Conservation (phyloP, 768 basidiomycete genomes). For the Kwoniella mangroviensis region DNA sequence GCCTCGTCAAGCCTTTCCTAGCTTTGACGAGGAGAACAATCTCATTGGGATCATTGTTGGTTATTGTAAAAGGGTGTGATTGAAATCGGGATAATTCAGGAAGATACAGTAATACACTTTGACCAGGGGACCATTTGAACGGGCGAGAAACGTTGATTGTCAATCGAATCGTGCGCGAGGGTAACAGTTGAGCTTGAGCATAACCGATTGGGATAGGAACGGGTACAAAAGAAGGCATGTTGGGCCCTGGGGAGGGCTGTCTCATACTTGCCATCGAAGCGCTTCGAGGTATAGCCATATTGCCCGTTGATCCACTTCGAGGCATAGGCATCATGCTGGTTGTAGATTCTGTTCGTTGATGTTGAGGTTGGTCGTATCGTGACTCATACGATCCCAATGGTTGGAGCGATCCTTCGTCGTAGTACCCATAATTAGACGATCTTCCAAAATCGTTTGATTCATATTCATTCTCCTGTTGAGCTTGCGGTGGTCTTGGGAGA, state of each 20-base stretch:
- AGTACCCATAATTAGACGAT: slow-evolving; percentile 27
- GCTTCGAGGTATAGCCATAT: slow-evolving; percentile 8
- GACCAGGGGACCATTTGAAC: slow-evolving; percentile 75
- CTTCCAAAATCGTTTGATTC: slow-evolving; percentile 26
- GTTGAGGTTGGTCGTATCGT: slow-evolving; percentile 23
- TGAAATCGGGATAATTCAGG: slow-evolving; percentile 69
- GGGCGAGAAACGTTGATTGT: slow-evolving; percentile 66
- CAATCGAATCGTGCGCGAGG: slow-evolving; percentile 73
- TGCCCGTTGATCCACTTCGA: slow-evolving; percentile 2
- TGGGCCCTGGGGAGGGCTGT: background rate
- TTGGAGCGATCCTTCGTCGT: slow-evolving; percentile 50
- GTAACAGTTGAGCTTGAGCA: slow-evolving; percentile 70
- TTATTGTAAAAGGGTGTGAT: slow-evolving; percentile 76
- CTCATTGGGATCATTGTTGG: slow-evolving; percentile 64
- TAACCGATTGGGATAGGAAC: slow-evolving; percentile 69
- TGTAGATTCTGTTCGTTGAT: slow-evolving; percentile 11
- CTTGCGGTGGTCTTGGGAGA: slow-evolving; percentile 30
- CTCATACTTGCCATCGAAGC: slow-evolving; percentile 11
- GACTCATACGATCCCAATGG: slow-evolving; percentile 42
- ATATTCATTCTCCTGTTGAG: background rate
- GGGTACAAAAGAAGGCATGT: slow-evolving; percentile 37
- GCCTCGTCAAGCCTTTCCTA: slow-evolving; percentile 71
- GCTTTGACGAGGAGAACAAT: slow-evolving; percentile 73
- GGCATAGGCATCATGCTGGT: slow-evolving; percentile 12
- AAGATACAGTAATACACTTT: slow-evolving; percentile 72